Base-by-base conservation (phyloP, 140 eudicot genomes). In the Stevia rebaudiana region DNA sequence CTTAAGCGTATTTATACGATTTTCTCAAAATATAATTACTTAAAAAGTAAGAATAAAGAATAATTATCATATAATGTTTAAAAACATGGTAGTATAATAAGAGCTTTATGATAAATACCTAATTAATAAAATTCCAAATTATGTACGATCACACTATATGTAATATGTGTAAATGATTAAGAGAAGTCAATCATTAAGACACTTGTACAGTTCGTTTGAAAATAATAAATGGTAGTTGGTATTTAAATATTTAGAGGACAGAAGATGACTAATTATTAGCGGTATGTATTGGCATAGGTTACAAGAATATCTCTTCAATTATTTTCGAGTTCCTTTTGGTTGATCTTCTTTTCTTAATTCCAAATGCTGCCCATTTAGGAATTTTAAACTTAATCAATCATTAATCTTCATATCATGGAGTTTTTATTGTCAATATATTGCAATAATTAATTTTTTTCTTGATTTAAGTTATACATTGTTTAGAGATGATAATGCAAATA, bases 281-380 rank as follows among this genome's bases (percentile, higher is more conserved):
- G 18, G 41, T 58, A 33, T 19, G 68, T n/a, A 33, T 59, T 18
- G 28, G 12, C 55, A 54, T 53, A 73, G 60, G 40, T 30, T 43
- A 52, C 25, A 63, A 33, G 53, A 53, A 28, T 43, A 64, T 64
- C 22, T 64, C 49, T 31, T 53, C 72, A 72, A 72, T 54, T 66
- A 73, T 64, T 54, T 44, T 63, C 64, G 30, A 31, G 67, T 73
- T 73, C 60, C 48, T 73, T 73, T 73, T 37, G 58, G 59, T 43
- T 69, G 59, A 57, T 56, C 33, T 46, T 70, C 57, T 50, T 25
- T 19, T 40, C 25, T 2, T 69, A 68, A 71, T 60, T 22, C 62
- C 53, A 37, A 48, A 23, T 48, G 51, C 35, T 35, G 22, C 53
- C 30, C 51, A 35, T 70, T 60, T 16, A 11, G 8, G 69, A 3